These are phyloP conservation scores for Cytospora chrysosperma DNA, from an alignment of 2,329 filamentous ascomycete genomes.

Conservation along the genomic window DNA sequence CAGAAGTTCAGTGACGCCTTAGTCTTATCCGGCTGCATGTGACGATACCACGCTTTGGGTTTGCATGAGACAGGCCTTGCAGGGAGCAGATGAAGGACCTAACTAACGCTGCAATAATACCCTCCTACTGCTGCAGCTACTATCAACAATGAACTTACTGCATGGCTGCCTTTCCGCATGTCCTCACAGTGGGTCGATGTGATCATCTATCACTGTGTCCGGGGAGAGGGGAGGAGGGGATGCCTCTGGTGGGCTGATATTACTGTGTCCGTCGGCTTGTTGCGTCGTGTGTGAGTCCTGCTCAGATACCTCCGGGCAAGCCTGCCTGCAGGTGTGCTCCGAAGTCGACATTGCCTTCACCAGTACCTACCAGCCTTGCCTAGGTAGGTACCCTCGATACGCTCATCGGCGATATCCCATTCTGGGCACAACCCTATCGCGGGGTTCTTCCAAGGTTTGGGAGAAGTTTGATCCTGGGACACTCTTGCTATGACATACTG, in stretches of 20 bases:
- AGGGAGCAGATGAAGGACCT: neutral
- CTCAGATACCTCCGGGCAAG: neutral
- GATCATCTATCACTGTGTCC: conserved; percentile 46
- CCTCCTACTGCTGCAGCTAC: conserved; percentile 38
- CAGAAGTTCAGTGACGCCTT: conserved; percentile 40
- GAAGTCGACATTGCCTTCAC: neutral
- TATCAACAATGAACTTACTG: conserved; percentile 54
- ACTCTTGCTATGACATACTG: neutral
- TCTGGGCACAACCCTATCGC: neutral
- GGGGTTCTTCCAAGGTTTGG: neutral
- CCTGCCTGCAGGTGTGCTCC: neutral
- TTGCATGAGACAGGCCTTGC: conserved; percentile 1
- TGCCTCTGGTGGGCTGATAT: conserved; percentile 53
- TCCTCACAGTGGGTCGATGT: conserved; percentile 60
- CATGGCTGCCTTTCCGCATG: conserved; percentile 49
- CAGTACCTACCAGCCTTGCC: neutral
- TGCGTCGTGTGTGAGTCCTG: conserved; percentile 51
- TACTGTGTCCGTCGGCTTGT: conserved; percentile 41
- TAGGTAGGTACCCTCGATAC: too few species aligned
- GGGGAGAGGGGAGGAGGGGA: conserved; percentile 48
- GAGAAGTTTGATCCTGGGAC: neutral
- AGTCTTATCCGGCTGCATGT: conserved; percentile 3
- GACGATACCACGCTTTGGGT: conserved; percentile 3
- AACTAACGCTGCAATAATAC: neutral
- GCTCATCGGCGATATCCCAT: neutral